Conservation (phyloP, 2,329 filamentous ascomycete genomes). For the Pseudogymnoascus sp. region DNA sequence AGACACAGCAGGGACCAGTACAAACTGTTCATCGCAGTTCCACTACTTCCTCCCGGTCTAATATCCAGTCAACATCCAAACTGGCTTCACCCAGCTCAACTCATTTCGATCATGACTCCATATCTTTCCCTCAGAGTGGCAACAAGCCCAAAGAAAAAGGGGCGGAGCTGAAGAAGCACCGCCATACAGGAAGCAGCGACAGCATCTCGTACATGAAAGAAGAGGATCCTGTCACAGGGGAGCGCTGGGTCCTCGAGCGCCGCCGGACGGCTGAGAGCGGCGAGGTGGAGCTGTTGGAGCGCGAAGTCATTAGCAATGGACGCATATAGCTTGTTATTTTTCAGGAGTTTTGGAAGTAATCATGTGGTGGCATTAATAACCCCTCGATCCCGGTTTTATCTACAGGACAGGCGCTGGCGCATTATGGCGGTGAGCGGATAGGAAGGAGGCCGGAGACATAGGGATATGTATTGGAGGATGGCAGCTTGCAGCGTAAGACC, state of each 20-base stretch:
- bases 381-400: not conserved
- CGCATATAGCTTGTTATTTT: conserved; percentile 17
- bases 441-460: not conserved
- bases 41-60: not conserved
- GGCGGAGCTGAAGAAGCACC: conserved; percentile 30
- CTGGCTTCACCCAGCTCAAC: not conserved
- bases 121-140: not conserved
- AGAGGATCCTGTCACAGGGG: conserved; percentile 50
- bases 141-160: conserved; percentile 19
- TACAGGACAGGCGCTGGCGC: not conserved
- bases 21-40: not conserved
- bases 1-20: not conserved
- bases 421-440: not conserved
- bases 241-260: conserved; percentile 63
- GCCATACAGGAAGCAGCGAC: conserved; percentile 51
- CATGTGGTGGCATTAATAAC: not conserved
- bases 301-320: conserved; percentile 52
- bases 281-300: conserved; percentile 54
- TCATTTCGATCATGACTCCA: not conserved
- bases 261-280: conserved; percentile 58
- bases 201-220: conserved; percentile 61
- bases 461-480: not conserved
- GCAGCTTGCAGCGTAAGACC: not conserved
- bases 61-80: not conserved
- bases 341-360: not conserved